Conservation (phyloP, 2,329 filamentous ascomycete species). For the Alternaria tenuissima region DNA sequence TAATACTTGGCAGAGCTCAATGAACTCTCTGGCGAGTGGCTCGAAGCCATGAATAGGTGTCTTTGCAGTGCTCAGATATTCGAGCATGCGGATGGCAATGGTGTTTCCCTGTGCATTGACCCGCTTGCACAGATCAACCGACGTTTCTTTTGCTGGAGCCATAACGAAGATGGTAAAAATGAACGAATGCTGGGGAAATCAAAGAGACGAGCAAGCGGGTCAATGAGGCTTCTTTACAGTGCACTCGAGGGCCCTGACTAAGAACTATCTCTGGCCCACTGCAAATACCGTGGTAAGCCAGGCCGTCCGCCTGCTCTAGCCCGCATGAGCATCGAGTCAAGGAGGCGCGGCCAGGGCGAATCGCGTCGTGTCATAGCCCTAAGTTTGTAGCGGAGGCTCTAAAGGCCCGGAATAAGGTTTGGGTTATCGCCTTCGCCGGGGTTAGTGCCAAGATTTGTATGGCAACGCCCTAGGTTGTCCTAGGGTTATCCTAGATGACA, state of each 20-base stretch:
- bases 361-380: conserved; percentile 18
- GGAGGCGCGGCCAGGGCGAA: conserved; percentile 14
- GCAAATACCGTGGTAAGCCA: conserved; percentile 23
- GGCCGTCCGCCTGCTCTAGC: conserved; percentile 29
- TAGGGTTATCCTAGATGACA: conserved; percentile 27
- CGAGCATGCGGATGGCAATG: conserved; percentile 61
- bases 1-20: conserved; percentile 63
- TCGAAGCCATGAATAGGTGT: conserved; percentile 54
- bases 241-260: conserved; percentile 22
- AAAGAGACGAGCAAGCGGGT: conserved; percentile 14
- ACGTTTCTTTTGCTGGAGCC: conserved; percentile 50
- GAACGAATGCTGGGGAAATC: conserved; percentile 10
- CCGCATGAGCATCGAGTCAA: conserved; percentile 28
- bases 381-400: conserved; percentile 20
- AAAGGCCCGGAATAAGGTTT: conserved; percentile 27
- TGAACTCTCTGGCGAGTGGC: conserved; percentile 69
- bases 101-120: conserved; percentile 62
- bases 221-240: conserved; percentile 24
- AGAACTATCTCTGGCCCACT: conserved; percentile 14
- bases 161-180: conserved; percentile 25
- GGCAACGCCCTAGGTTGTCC: conserved; percentile 12
- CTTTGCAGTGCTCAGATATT: conserved; percentile 48
- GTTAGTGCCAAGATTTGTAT: conserved; percentile 22
- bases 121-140: conserved; percentile 64
- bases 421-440: conserved; percentile 29